Conservation (phyloP, 768 basidiomycete genomes). For the Lentinula guzmanii region DNA sequence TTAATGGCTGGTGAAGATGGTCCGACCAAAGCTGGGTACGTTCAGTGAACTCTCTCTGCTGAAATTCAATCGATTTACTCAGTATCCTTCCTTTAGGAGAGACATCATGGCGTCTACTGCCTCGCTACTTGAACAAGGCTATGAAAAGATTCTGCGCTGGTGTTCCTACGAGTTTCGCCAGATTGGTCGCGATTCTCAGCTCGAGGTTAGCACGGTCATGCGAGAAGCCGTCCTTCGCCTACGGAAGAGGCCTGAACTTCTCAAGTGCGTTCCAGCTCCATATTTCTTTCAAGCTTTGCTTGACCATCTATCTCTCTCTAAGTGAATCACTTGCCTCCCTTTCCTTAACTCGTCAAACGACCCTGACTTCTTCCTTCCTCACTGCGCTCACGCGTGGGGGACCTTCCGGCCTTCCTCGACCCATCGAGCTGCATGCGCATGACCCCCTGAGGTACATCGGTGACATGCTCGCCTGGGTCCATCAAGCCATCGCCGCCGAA, state of each 20-base stretch:
- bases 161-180: constrained; percentile 79
- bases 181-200: constrained; percentile 64
- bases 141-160: constrained; percentile 85
- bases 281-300: not conserved
- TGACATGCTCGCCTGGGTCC: constrained; percentile 98
- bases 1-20: constrained; percentile 84
- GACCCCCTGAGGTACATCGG: constrained; percentile 96
- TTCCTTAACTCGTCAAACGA: constrained; percentile 75
- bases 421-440: constrained; percentile 97
- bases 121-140: constrained; percentile 80
- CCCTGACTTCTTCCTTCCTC: constrained; percentile 77
- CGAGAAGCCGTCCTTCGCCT: constrained; percentile 70
- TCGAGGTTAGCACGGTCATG: constrained; percentile 64
- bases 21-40: constrained; percentile 70
- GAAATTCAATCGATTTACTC: not conserved
- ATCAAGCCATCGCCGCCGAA: constrained; percentile 93
- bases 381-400: constrained; percentile 86
- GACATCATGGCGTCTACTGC: constrained; percentile 88
- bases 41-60: not conserved
- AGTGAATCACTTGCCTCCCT: constrained; percentile 72
- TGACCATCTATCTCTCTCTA: not conserved
- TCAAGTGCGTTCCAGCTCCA: constrained; percentile 44
- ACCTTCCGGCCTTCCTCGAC: constrained; percentile 77
- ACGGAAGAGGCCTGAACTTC: constrained; percentile 69
- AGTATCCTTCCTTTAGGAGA: constrained; percentile 37